Conservation (phyloP, 257 asterid genomes). For the Capsicum pubescens region DNA sequence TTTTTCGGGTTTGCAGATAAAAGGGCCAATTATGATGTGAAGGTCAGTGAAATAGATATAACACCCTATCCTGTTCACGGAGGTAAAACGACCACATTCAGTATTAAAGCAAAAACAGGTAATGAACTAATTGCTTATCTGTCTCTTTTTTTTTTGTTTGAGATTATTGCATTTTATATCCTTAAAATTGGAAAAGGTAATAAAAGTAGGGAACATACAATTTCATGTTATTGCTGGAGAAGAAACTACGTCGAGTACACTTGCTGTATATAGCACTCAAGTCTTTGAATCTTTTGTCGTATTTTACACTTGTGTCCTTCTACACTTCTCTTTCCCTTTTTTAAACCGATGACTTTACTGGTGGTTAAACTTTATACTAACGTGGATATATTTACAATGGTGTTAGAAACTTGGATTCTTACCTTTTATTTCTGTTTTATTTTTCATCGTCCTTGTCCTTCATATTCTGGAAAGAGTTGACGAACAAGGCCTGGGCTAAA, state of each 20-base stretch:
- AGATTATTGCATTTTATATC: slow-evolving; percentile 2
- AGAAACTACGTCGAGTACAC: not conserved
- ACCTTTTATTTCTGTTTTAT: not conserved
- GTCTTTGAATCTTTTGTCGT: too few relatives aligned
- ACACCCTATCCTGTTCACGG: slow-evolving; percentile 69
- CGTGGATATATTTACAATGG: not conserved
- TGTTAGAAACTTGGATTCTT: not conserved
- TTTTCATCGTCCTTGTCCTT: not conserved
- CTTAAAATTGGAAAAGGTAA: slow-evolving; percentile 3
- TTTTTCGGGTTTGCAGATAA: slow-evolving; percentile 49
- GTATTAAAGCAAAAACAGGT: slow-evolving; percentile 76
- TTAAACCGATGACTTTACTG: not conserved
- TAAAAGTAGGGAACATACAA: not conserved
- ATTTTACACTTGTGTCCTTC: too few relatives aligned
- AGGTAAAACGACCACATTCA: slow-evolving; percentile 62
- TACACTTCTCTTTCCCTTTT: not conserved
- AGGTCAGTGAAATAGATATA: slow-evolving; percentile 67
- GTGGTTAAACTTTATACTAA: not conserved
- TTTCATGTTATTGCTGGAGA: not conserved
- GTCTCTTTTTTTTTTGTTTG: not conserved
- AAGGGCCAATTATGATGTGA: slow-evolving; percentile 61
- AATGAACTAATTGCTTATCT: not conserved
- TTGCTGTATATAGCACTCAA: not conserved
- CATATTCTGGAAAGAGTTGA: not conserved
- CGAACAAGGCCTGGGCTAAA: not conserved